Base-by-base conservation (phyloP, 164 flowering plant species). In the Protea cynaroides region DNA sequence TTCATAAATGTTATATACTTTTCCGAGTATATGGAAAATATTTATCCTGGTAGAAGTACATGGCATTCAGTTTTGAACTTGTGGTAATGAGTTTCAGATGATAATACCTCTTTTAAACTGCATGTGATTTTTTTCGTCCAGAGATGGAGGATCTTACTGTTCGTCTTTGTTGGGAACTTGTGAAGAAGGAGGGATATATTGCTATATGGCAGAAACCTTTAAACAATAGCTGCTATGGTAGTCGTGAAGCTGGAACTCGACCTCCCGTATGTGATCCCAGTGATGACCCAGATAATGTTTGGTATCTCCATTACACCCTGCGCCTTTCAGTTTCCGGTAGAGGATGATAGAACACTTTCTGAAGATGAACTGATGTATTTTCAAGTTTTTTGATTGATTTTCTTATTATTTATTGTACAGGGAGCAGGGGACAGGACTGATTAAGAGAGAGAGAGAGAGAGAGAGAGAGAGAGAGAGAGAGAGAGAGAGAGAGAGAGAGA, bases 121-220 rank as follows among this genome's bases (percentile, higher is more conserved):
- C 29, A 53, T 6, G 24, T 22, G 29, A 25, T 47, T 56, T 43
- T 19, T 58, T 21, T 67, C 65, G 34, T 25, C n/a, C 83, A 84
- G 95, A 86, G 53, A 84, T 88, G 91, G 80, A 67, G 56, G 68
- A 84, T 64, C 81, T 88, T 57, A 82, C 91, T 22, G 61, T 37
- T 59, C 83, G 81, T 13, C 66, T 84, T 63, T 88, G 95, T 66
- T 88, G 95, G 91, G 70, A 78, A 49, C 87, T 88, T 68, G 82
- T 84, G 50, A 82, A 81, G 72, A 88, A 81, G 74, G 83, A 82
- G 51, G 86, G 85, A 22, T 80, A 86, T 71, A 74, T 88, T 70
- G 89, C 91, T 13, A 78, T 88, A 71, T 88, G 91, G 91, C 70
- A 64, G 74, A 88, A 88, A 74, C 86, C 95, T 38, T 57, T 77